Percentiles rank a stretch among this genome's conserved stretches.
Evolutionary conservation across 306 rosid species (phyloP).

Genomic region (Calophaca sinica): DNA sequence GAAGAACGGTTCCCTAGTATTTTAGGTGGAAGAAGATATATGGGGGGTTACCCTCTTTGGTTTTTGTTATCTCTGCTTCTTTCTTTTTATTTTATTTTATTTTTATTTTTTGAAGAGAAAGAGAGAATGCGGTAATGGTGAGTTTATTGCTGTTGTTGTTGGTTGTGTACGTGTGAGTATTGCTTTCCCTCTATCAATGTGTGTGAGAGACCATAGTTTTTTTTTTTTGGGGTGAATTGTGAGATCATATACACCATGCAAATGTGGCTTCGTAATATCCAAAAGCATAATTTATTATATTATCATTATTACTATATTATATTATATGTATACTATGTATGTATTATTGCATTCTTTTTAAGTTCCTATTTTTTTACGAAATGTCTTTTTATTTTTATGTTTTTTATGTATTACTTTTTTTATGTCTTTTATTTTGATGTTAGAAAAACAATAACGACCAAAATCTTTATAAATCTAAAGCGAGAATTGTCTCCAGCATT

Average conservation of each 20-base stretch:
- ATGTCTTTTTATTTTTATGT: no score
- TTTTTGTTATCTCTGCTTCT: slow-evolving; percentile 36
- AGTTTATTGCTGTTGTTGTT: slow-evolving; percentile 44
- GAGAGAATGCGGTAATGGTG: slow-evolving; percentile 53
- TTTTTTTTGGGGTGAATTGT: neutral
- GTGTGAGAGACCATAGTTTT: neutral
- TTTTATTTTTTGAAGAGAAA: neutral
- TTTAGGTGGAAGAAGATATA: slow-evolving; percentile 54
- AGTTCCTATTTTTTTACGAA: no score
- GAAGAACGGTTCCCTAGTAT: slow-evolving; percentile 49
- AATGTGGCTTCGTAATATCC: slow-evolving; percentile 50
- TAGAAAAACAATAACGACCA: no score
- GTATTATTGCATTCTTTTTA: no score
- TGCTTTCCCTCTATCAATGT: neutral
- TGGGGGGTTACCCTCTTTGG: slow-evolving; percentile 40
- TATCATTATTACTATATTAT: no score
- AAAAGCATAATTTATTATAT: neutral
- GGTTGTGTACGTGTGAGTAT: slow-evolving; percentile 33
- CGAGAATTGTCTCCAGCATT: no score
- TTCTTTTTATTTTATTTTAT: neutral
- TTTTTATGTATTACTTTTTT: no score
- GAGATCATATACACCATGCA: slow-evolving; percentile 35
- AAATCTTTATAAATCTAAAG: no score
- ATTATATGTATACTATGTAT: no score
- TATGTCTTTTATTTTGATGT: no score